Conservation (phyloP, 2,329 filamentous ascomycete species). For the Ceratocystis colombiana region DNA sequence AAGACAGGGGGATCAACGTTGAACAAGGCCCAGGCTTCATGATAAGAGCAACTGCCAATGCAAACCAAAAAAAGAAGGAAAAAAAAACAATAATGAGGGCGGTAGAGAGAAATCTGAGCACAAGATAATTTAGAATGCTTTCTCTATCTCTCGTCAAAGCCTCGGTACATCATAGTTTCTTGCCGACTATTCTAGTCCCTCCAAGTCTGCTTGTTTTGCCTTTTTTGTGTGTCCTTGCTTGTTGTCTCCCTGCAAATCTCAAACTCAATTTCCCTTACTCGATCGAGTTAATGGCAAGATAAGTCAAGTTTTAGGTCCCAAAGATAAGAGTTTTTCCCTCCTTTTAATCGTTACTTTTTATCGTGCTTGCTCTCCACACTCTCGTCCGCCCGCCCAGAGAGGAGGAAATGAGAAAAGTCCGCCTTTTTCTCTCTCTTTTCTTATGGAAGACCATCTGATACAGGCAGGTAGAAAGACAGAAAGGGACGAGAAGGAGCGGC, state of each 20-base stretch:
- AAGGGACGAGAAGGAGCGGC: neutral
- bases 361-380: neutral
- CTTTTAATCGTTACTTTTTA: neutral
- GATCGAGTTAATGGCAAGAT: slow-evolving; percentile 6
- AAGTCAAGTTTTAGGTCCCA: neutral
- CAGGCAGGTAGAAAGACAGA: neutral
- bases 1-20: no score
- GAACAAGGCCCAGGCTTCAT: no score
- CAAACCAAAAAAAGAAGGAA: no score
- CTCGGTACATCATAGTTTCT: no score
- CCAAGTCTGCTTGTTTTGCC: neutral
- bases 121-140: no score
- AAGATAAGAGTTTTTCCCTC: neutral
- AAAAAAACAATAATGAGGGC: no score
- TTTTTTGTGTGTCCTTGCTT: neutral
- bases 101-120: no score
- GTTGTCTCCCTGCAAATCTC: neutral
- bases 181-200: neutral
- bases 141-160: no score
- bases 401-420: neutral
- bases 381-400: neutral
- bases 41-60: no score
- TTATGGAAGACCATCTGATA: neutral
- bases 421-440: neutral
- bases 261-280: neutral